Base-by-base conservation (phyloP, 2,329 filamentous ascomycete species). In the Fusarium albosuccineum region DNA sequence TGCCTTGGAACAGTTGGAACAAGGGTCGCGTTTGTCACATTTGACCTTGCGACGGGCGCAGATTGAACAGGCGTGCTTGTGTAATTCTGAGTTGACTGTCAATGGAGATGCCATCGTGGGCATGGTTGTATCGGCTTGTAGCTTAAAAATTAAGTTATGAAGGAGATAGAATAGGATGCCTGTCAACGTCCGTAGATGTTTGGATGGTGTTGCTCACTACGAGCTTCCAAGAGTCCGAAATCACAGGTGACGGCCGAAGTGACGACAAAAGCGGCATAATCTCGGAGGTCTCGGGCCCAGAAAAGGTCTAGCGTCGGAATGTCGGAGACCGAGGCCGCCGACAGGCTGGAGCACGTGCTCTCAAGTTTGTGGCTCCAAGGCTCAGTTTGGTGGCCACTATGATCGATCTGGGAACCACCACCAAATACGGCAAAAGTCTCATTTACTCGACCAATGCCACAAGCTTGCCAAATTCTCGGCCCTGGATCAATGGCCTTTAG, bases 1-100 rank as follows among this genome's bases (percentile, higher is more conserved):
- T 2, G 80, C 73, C 60, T 80, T 83, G 39, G 71, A 57, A 54
- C 82, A 84, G 62, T 83, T 84, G 8, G 78, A 78, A 56, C 82
- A 85, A 1, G 81, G 81, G 2, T 73, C 68, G 13, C 63, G 63
- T 42, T 77, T 76, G 63, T 84, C 77, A 63, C 82, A 84, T 10
- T 26, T 67, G 2, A 72, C 63, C 11, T 72, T 72, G 2, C 70
- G 70, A 11, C 70, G 70, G 5, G 70, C 58, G 46, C 70, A 72
- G 1, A 68, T 29, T 3, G 57, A 57, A 3, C 71, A 73, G 3
- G 70, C 69, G 5, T 71, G n/a, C 45, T 65, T 73, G n/a, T 34
- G 50, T 6, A 45, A 17, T 2, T 40, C 26, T 13, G 1, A 11
- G 37, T n/a, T 6, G 8, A 16, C 16, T 22, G n/a, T 7, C 8